These are phyloP conservation scores for Schwanniomyces sp. DNA, from an alignment of 805 yeast species.

Conservation along the genomic window DNA sequence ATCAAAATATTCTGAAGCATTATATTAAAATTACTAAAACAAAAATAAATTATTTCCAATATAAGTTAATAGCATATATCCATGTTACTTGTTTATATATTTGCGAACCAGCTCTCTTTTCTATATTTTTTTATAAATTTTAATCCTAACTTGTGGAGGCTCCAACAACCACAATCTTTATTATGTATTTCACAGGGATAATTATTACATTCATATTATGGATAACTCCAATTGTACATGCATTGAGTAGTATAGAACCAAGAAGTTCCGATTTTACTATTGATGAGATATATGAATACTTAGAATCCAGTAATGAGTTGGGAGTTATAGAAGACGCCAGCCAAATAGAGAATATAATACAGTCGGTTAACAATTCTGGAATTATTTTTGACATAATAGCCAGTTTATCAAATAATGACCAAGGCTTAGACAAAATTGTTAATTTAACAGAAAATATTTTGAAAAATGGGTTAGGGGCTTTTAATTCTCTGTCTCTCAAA, in stretches of 20 bases:
- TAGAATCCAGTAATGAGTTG: background rate
- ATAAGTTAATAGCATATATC: background rate
- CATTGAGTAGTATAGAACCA: background rate
- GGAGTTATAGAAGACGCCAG: background rate
- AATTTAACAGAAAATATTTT: slow-evolving; percentile 17
- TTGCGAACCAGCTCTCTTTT: background rate
- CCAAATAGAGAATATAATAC: slow-evolving; percentile 10
- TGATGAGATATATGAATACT: background rate
- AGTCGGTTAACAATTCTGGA: slow-evolving; percentile 23
- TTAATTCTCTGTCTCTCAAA: slow-evolving; percentile 5
- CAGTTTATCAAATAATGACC: slow-evolving; percentile 30
- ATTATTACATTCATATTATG: background rate
- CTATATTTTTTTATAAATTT: background rate
- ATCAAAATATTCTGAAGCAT: background rate
- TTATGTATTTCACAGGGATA: background rate
- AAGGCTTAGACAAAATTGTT: slow-evolving; percentile 26
- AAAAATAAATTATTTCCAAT: background rate
- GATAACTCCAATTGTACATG: background rate
- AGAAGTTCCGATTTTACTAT: background rate
- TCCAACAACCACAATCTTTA: background rate
- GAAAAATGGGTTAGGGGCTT: slow-evolving; percentile 8
- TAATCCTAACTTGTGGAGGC: background rate
- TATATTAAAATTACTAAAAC: background rate
- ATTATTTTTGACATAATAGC: slow-evolving; percentile 23
- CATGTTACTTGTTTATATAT: background rate